These are phyloP conservation scores for Periglandula ipomoeae DNA, from an alignment of 2,329 filamentous ascomycete genomes.

Conservation along the genomic window DNA sequence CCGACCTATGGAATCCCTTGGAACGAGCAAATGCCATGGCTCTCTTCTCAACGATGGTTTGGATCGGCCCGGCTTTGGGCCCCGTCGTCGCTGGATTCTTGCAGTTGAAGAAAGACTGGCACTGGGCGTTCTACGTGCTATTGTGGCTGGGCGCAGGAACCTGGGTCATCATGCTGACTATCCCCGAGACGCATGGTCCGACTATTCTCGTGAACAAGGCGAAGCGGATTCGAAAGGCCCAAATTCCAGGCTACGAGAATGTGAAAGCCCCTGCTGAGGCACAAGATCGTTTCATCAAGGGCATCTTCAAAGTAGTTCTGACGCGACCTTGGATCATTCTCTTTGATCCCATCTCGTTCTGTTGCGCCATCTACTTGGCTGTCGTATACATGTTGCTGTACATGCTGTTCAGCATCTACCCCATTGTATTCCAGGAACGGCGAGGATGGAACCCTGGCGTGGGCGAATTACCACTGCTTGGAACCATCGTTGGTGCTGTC, in stretches of 20 bases:
- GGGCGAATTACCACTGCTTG: constrained; percentile 41
- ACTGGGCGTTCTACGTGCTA: constrained; percentile 42
- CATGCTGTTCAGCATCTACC: constrained; percentile 51
- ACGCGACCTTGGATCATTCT: constrained; percentile 45
- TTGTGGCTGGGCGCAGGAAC: constrained; percentile 33
- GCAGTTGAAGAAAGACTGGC: constrained; percentile 43
- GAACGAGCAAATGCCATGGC: constrained; percentile 46
- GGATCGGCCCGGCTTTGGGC: constrained; percentile 42
- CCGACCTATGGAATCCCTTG: constrained; percentile 42
- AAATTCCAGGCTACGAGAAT: constrained; percentile 42
- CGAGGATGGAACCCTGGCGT: constrained; percentile 46
- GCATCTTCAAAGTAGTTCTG: constrained; percentile 42
- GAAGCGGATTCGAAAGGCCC: constrained; percentile 35
- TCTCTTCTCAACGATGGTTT: constrained; percentile 42
- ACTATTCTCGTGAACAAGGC: constrained; percentile 46
- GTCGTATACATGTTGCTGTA: constrained; percentile 44
- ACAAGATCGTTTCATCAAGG: constrained; percentile 28
- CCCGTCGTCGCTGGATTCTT: constrained; percentile 49
- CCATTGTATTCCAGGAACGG: constrained; percentile 42
- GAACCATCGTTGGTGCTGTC: constrained; percentile 37
- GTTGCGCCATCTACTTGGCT: constrained; percentile 42
- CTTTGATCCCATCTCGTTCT: constrained; percentile 42
- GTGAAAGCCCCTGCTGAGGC: constrained; percentile 40
- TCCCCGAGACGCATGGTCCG: constrained; percentile 47
- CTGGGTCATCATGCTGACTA: constrained; percentile 40